Evolutionary conservation across 2,329 filamentous ascomycete species (phyloP).

Genomic region (Fonsecaea nubica): DNA sequence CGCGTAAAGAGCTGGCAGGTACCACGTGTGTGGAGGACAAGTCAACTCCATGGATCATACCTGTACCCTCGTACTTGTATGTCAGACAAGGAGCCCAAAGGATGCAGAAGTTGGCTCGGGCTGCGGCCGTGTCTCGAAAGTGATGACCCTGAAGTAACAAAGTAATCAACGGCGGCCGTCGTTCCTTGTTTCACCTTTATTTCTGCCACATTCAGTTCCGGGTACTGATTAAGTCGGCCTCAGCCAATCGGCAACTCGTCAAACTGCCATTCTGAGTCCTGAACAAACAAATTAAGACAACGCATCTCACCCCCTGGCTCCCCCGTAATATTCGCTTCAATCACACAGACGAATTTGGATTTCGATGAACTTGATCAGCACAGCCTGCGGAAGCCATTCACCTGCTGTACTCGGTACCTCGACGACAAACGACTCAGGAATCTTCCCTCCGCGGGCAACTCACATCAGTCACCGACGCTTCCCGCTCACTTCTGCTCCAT

Average conservation of each 20-base stretch:
- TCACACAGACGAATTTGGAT: background rate
- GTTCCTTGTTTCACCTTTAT: slow-evolving; percentile 33
- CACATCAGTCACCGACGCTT: slow-evolving; percentile 9
- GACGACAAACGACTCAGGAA: slow-evolving; percentile 1
- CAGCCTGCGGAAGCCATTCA: background rate
- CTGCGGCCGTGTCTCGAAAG: slow-evolving; percentile 15
- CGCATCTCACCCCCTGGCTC: slow-evolving; percentile 16
- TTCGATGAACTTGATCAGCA: background rate
- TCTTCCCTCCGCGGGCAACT: background rate
- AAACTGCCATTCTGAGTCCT: slow-evolving; percentile 30
- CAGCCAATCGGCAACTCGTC: slow-evolving; percentile 28
- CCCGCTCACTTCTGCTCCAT: background rate
- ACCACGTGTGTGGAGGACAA: background rate
- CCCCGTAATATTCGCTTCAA: slow-evolving; percentile 13
- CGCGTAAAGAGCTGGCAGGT: slow-evolving; percentile 4
- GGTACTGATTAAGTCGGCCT: slow-evolving; percentile 10
- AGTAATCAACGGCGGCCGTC: slow-evolving; percentile 4
- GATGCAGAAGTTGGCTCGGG: background rate
- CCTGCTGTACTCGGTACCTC: background rate
- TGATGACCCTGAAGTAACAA: slow-evolving; percentile 16
- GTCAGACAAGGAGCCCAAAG: background rate
- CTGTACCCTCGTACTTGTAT: too few relatives aligned
- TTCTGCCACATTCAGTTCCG: slow-evolving; percentile 24
- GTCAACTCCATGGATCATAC: background rate
- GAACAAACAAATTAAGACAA: slow-evolving; percentile 23